Base-by-base conservation (phyloP, 306 rosid genomes). In the Pueraria montana region DNA sequence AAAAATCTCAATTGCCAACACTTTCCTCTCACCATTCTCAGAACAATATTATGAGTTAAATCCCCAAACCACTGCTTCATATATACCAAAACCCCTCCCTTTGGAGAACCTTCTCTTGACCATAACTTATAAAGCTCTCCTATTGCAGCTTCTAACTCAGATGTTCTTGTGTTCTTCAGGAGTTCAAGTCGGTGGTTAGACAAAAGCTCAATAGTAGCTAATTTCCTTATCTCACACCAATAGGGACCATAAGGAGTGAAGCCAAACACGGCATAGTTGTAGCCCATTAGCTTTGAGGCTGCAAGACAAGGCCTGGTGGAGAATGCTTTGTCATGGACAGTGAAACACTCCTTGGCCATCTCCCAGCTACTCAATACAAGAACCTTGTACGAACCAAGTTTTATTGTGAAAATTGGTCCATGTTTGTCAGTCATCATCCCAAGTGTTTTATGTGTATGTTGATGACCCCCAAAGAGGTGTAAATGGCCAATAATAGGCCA, bases 21-120 rank as follows among this genome's bases (percentile, higher is more conserved):
- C n/a, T n/a, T n/a, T 32, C 93, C 87, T 73, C 74, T 85, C 42
- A 90, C 88, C 83, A 88, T 79, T 75, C 82, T 88, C 61, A 86
- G 36, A 77, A 56, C 63, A 53, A 90, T 69, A 63, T 72, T 88
- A 13, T 9, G 83, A 0, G 78, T 82, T 78, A 88, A 84, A 46
- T 88, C 85, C 26, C 88, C 86, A 77, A 90, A 87, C 89, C 88
- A 87, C 79, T 82, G 58, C 84, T 86, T 90, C 89, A 85, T 87
- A 56, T 87, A 88, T 40, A 86, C 87, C 82, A 79, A 81, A 86
- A 76, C 53, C 17, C 88, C 83, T 49, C 9, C 75, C 27, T 75
- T 11, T 20, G 68, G 81, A 77, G 82, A 62, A 58, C 83, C 85
- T 74, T 80, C 42, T 4, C 56, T 50, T 16, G n/a, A 45, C 79